A percentile compares a stretch with the other conserved stretches of the same genome.
Conservation (phyloP, 441 rosid species). For the Sinapis alba region DNA sequence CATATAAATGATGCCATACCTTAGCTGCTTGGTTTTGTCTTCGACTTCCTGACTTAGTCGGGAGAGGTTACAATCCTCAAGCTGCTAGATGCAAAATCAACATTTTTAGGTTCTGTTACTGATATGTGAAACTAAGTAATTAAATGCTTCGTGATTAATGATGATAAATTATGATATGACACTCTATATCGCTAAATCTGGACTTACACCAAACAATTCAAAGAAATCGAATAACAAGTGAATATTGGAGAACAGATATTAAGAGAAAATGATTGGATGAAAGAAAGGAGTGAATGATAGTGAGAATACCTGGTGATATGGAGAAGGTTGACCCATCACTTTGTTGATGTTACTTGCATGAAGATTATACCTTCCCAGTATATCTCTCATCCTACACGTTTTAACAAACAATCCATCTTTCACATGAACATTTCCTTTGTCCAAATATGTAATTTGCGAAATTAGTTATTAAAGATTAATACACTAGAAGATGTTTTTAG, state of each 20-base stretch:
- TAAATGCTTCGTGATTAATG: neutral
- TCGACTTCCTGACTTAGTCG: constrained; percentile 67
- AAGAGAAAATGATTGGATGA: neutral
- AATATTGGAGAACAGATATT: neutral
- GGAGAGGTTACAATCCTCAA: constrained; percentile 56
- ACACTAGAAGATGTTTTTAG: neutral
- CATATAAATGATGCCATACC: constrained; percentile 46
- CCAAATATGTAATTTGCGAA: constrained; percentile 12
- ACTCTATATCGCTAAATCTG: neutral
- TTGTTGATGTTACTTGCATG: constrained; percentile 82
- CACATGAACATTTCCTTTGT: constrained; percentile 8
- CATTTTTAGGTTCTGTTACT: neutral
- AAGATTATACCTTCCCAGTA: constrained; percentile 68
- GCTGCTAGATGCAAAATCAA: constrained; percentile 43
- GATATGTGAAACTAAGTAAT: neutral
- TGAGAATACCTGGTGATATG: constrained; percentile 63
- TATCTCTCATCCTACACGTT: constrained; percentile 74
- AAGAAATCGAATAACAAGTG: neutral
- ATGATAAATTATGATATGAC: neutral
- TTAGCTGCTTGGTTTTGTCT: constrained; percentile 67
- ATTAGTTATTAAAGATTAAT: constrained; percentile 4
- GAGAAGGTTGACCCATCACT: constrained; percentile 66
- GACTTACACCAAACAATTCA: neutral
- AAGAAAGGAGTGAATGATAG: neutral
- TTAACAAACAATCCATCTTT: constrained; percentile 17